Percentiles rank a stretch among this genome's conserved stretches.
These are phyloP conservation scores for Calonectria ilicicola DNA, from an alignment of 2,329 filamentous ascomycete species.

Conservation along the genomic window DNA sequence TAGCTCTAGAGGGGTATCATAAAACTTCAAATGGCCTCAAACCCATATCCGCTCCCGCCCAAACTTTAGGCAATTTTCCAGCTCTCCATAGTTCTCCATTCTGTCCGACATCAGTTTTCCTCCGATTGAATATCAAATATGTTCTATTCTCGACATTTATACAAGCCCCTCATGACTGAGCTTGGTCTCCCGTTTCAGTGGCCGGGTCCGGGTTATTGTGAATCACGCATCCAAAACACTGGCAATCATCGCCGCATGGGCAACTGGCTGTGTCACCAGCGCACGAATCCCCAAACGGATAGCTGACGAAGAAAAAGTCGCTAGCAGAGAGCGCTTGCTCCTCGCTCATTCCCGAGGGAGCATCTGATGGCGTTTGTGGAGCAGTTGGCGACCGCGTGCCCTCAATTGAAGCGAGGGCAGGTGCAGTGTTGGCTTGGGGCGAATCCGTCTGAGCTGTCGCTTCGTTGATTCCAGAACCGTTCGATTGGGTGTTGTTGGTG, in stretches of 20 bases:
- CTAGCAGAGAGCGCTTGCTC: conserved; percentile 63
- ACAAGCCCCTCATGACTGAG: not conserved
- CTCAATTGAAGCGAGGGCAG: conserved; percentile 35
- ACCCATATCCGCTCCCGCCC: not conserved
- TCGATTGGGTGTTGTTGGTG: conserved; percentile 37
- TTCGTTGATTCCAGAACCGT: conserved; percentile 40
- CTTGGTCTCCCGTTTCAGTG: conserved; percentile 15
- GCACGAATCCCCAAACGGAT: conserved; percentile 62
- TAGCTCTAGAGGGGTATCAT: conserved; percentile 23
- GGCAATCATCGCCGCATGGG: conserved; percentile 70
- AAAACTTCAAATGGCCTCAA: conserved; percentile 16
- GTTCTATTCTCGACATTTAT: not conserved
- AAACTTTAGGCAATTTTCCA: not conserved
- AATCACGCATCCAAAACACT: conserved; percentile 68
- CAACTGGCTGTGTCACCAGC: conserved; percentile 63
- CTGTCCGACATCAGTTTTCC: not conserved
- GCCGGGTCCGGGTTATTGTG: conserved; percentile 52
- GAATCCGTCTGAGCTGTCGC: conserved; percentile 31
- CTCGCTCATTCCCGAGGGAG: conserved; percentile 58
- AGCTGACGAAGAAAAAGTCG: conserved; percentile 71
- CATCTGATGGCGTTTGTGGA: conserved; percentile 61
- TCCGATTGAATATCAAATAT: not conserved
- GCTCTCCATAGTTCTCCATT: not conserved
- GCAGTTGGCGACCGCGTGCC: conserved; percentile 52
- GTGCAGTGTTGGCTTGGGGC: conserved; percentile 30